These are phyloP conservation scores for Biscogniauxia mediterranea DNA, from an alignment of 2,329 filamentous ascomycete genomes.

Conservation along the genomic window DNA sequence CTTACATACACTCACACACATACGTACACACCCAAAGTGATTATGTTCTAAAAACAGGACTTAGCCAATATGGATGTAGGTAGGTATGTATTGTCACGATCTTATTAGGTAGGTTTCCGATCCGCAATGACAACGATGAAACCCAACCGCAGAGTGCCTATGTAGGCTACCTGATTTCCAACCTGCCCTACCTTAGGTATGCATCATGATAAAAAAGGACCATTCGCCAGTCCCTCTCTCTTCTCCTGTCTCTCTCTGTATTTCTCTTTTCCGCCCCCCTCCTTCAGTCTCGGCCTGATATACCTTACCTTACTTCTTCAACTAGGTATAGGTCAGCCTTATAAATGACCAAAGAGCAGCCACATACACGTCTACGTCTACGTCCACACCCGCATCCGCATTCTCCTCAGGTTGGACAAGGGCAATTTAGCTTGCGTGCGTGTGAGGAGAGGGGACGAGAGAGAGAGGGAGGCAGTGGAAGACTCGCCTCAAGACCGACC, in stretches of 20 bases:
- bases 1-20: background rate
- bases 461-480: no score
- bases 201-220: background rate
- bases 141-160: background rate
- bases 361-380: no score
- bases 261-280: background rate
- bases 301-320: background rate
- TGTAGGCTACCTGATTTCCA: background rate
- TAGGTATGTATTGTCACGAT: background rate
- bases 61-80: background rate
- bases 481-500: no score
- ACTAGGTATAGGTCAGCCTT: no score
- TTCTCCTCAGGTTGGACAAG: background rate
- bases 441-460: background rate
- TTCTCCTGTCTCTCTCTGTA: background rate
- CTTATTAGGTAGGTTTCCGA: background rate
- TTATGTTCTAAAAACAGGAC: background rate
- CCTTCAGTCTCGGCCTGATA: background rate
- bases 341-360: background rate
- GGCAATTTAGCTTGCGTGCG: no score
- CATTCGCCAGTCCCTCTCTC: background rate
- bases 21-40: background rate
- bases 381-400: background rate
- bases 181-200: background rate
- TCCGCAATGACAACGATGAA: slow-evolving; percentile 1